These are phyloP conservation scores for Byssochlamys sp. DNA, from an alignment of 2,329 filamentous ascomycete species.

Conservation along the genomic window DNA sequence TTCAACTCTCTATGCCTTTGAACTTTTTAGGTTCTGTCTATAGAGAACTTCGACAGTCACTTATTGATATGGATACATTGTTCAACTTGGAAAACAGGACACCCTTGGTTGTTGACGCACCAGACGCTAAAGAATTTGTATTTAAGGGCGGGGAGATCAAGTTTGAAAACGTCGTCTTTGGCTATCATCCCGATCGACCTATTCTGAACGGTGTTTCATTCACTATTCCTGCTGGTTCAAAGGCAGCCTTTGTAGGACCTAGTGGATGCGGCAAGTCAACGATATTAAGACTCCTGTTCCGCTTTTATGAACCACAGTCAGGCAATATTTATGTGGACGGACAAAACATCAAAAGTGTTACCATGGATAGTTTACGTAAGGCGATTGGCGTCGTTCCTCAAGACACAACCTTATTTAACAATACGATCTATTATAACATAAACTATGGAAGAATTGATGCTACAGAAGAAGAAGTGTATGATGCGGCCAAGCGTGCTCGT, in stretches of 20 bases:
- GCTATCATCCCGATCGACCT: constrained; percentile 74
- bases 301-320: constrained; percentile 80
- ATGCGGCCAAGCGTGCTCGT: constrained; percentile 69
- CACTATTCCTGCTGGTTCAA: constrained; percentile 89
- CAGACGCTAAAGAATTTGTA: constrained; percentile 61
- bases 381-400: constrained; percentile 93
- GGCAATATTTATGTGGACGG: constrained; percentile 85
- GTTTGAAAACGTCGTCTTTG: constrained; percentile 92
- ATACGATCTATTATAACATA: constrained; percentile 91
- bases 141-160: constrained; percentile 78
- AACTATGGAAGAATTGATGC: constrained; percentile 79
- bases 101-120: constrained; percentile 68
- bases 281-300: constrained; percentile 78
- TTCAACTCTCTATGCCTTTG: constrained; percentile 89
- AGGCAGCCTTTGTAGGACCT: constrained; percentile 88
- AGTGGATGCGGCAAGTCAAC: constrained; percentile 96
- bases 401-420: constrained; percentile 93
- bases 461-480: constrained; percentile 59
- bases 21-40: constrained; percentile 99
- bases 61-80: constrained; percentile 95
- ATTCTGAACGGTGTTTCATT: constrained; percentile 77
- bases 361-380: constrained; percentile 68
- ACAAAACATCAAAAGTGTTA: constrained; percentile 78
- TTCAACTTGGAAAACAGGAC: constrained; percentile 97
- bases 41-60: constrained; percentile 82